phyloP scores from a whole-genome alignment of 805 yeast genomes.

The Pichia membranifaciens region DNA sequence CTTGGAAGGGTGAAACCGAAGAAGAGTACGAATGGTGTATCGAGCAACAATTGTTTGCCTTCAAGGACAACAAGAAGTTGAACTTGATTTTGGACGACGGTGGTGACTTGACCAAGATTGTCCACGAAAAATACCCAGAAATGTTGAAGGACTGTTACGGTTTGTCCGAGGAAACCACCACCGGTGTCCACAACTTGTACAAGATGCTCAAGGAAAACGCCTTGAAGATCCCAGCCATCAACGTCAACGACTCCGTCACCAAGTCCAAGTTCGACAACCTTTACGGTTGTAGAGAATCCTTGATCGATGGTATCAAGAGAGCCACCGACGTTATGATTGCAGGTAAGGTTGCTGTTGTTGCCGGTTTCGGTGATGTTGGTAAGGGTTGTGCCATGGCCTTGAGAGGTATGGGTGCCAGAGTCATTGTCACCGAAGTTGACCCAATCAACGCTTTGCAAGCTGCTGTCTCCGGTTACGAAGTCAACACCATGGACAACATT shows the following conservation, averaged over 20 bases:
- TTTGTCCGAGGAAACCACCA: constrained; percentile 97
- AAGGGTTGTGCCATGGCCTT: constrained; percentile 99
- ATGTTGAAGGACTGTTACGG: constrained; percentile 93
- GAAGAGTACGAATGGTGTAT: constrained; percentile 99
- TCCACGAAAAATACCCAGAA: constrained; percentile 97
- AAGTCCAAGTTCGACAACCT: constrained; percentile 99
- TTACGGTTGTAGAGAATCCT: constrained; percentile 99
- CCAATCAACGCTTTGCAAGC: constrained; percentile 99
- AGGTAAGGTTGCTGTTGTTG: constrained; percentile 98
- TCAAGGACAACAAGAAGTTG: constrained; percentile 92
- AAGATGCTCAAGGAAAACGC: constrained; percentile 83
- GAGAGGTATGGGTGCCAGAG: constrained; percentile 99
- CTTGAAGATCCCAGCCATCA: constrained; percentile 98
- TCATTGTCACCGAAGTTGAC: constrained; percentile 93
- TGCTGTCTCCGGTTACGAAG: constrained; percentile 98
- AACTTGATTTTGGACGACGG: constrained; percentile 98
- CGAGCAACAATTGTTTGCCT: constrained; percentile 96
- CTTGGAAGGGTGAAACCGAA: constrained; percentile 99
- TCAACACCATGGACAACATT: constrained; percentile 90
- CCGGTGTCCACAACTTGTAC: constrained; percentile 99
- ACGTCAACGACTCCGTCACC: constrained; percentile 98
- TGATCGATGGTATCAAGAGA: constrained; percentile 98
- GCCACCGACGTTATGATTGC: constrained; percentile 99
- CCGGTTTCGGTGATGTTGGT: constrained; percentile 99
- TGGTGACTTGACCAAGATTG: constrained; percentile 96